Evolutionary conservation across 2,329 filamentous ascomycete species (phyloP), one percentile per base, ranked within the genome.

Genomic region (Colletotrichum spaethianum): DNA sequence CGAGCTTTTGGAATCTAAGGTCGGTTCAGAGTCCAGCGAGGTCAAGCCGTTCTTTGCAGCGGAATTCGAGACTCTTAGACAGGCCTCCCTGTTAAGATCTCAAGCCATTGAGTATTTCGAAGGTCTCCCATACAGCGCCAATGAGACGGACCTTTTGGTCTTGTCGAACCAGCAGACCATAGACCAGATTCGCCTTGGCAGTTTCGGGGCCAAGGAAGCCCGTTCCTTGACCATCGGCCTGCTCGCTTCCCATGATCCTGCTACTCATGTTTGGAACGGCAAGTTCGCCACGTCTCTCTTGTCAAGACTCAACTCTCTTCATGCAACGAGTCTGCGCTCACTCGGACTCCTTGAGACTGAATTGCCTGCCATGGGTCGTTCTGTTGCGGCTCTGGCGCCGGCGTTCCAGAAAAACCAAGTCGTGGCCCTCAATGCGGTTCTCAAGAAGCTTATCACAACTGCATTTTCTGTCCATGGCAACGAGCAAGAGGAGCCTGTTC

Each of bases 331-430:
- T 56, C 82, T 94, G 48, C 86, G 86, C 56, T 89, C 90, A 52
- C 82, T 94, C 59, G 85, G 88, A 55, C 84, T 92, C 23, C 83
- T 94, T 0, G 91, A 93, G 79, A 83, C 85, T 1, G 93, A 94
- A 77, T 81, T 93, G 61, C 90, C 90, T 11, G 83, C 88, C 3
- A 82, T 93, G 71, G 89, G 89, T 12, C 85, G 85, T 55, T 86
- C 90, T 67, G 76, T 93, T 33, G 82, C 87, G 59, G 78, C 81
- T 44, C 84, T 89, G 70, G 86, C 86, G 65, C 77, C 82, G 40
- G 81, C 88, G 33, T 80, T 92, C 52, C 80, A 84, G 4, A 79
- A 83, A 18, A 86, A 91, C 75, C 86, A 89, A 2, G 75, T 89
- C 4, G 76, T 78, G 14, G 82, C 86, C 52, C 82, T 92, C 23